Conservation (phyloP, 331 rosid species). For the Quercus tomentella region DNA sequence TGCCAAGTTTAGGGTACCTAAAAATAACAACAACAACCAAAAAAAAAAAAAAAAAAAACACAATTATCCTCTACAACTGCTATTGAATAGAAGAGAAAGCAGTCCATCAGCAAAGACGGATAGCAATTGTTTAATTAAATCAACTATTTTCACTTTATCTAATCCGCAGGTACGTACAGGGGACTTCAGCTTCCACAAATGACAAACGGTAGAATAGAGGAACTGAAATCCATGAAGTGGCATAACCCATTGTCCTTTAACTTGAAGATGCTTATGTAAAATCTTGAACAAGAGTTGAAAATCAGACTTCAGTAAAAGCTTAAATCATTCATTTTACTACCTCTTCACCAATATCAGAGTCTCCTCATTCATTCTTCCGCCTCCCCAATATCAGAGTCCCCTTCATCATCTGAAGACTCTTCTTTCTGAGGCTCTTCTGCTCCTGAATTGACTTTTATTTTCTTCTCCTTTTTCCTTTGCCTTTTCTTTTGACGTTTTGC, state of each 20-base stretch:
- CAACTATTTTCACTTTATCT: background rate
- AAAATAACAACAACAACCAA: too few relatives aligned
- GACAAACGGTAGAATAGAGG: background rate
- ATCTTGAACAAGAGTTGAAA: background rate
- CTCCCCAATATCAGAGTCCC: conserved; percentile 47
- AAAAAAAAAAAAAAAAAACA: too few relatives aligned
- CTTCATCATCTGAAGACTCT: conserved; percentile 55
- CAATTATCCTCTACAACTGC: background rate
- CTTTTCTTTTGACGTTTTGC: conserved; percentile 82
- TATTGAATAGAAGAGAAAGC: background rate
- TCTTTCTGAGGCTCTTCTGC: conserved; percentile 47
- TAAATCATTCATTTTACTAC: background rate
- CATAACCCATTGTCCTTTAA: background rate
- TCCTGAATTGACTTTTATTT: conserved; percentile 39
- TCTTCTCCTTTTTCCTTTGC: conserved; percentile 73
- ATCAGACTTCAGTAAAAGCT: conserved; percentile 9
- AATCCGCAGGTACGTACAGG: background rate
- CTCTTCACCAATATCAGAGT: conserved; percentile 38
- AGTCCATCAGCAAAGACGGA: background rate
- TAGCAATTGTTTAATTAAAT: background rate
- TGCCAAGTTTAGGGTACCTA: too few relatives aligned
- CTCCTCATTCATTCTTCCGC: conserved; percentile 34
- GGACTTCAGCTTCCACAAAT: background rate
- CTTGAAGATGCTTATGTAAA: background rate
- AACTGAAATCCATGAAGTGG: background rate